Conservation (phyloP, 176 grass and related monocot genomes). For the Avena atlantica region DNA sequence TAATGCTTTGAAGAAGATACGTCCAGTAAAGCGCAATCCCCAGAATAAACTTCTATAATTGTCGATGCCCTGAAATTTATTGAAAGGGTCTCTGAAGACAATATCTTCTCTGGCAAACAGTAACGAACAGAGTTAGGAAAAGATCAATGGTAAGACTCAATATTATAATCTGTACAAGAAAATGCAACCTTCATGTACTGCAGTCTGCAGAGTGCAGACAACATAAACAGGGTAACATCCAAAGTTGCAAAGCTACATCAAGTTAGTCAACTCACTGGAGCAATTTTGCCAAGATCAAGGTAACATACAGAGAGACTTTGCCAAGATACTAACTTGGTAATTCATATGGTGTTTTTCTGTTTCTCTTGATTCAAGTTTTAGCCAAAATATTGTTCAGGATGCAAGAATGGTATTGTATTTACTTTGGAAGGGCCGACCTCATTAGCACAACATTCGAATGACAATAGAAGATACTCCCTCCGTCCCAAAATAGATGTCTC, state of each 20-base stretch:
- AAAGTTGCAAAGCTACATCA: not conserved
- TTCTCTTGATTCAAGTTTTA: slow-evolving; percentile 3
- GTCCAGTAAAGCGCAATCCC: slow-evolving; percentile 69
- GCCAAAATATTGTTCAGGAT: not conserved
- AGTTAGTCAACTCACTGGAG: slow-evolving; percentile 23
- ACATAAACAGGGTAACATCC: slow-evolving; percentile 23
- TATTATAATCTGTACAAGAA: slow-evolving; percentile 16
- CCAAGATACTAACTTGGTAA: not conserved
- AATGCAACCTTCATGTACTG: slow-evolving; percentile 9
- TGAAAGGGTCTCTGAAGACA: slow-evolving; percentile 89
- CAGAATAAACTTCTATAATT: slow-evolving; percentile 92
- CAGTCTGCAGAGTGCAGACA: not conserved
- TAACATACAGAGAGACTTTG: not conserved
- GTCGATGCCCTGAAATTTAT: slow-evolving; percentile 77
- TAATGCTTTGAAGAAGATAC: slow-evolving; percentile 80
- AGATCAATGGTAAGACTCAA: not conserved
- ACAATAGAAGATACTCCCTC: not conserved
- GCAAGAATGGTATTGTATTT: not conserved
- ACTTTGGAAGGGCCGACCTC: not conserved
- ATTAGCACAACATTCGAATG: not conserved
- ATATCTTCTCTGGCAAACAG: slow-evolving; percentile 85
- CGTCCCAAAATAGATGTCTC: no score
- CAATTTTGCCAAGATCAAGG: not conserved
- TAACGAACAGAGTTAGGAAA: slow-evolving; percentile 40
- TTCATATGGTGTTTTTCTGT: not conserved